Base-by-base conservation (phyloP, 129 eudicot species). In the Artemisia argyi region DNA sequence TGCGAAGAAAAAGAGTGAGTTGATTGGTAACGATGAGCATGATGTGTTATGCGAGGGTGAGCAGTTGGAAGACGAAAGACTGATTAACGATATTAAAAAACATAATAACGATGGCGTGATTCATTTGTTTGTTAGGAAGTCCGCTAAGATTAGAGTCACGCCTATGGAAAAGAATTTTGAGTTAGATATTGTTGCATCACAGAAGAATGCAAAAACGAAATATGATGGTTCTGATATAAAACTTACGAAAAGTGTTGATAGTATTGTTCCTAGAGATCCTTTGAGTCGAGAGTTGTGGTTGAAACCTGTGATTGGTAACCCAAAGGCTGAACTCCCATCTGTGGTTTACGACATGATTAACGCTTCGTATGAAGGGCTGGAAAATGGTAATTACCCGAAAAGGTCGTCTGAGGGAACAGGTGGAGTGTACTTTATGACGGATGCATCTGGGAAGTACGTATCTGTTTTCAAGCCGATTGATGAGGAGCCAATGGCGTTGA, bases 401-500 rank as follows among this genome's bases (percentile, higher is more conserved):
- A 81, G 83, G 73, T 87, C 95, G 10, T 57, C 85, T 0, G 97
- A 90, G 82, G 97, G 97, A 19, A 85, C 89, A 0, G 97, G 97
- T 42, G 97, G 97, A 30, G 84, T 85, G 1, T 90, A 90, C 55
- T 81, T 90, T 18, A 90, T 90, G 94, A 78, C 51, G 74, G 84
- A 90, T 72, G 81, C 87, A 15, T 61, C 78, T 0, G 91, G 91
- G 72, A 66, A 90, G 80, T 85, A 79, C 76, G 22, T 85, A 15
- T 85, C 97, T 13, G 95, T 90, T 46, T 90, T 90, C 46, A 89
- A 87, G 84, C 97, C 97, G 5, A 79, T 81, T 8, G 97, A 90
- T 69, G 95, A 90, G 75, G 97, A 90, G 73, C 97, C 97, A 32
- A 75, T 85, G 89, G 97, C 97, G 53, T 57, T 72, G 70, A 89